Base-by-base conservation (phyloP, 257 asterid species). In the Nicotiana sylvestris region DNA sequence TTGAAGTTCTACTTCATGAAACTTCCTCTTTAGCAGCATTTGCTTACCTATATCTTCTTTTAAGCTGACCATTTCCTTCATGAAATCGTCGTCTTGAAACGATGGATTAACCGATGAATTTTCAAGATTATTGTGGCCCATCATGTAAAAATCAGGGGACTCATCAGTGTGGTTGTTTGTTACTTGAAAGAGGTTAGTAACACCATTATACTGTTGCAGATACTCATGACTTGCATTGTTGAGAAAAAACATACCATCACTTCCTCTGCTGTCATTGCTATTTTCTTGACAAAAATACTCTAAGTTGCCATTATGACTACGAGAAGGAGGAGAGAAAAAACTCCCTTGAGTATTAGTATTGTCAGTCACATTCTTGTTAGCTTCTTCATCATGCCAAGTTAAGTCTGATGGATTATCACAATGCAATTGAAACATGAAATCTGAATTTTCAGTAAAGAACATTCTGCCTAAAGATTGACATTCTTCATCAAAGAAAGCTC, bases 401-500 rank as follows among this genome's bases (percentile, higher is more conserved):
- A 43, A 43, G 18, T 2, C 35, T 60, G 39, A n/a, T 11, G 49
- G 81, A 25, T 56, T 18, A 46, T 67, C 72, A 82, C 76, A 85
- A 57, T 84, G 81, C 46, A 82, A 86, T 80, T 88, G 91, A n/a
- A 82, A 82, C 86, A 79, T 43, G 58, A 85, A 83, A 78, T 88
- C 88, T 21, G 88, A 82, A 78, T 91, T 87, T 68, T 91, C 97
- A 81, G 18, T 78, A 0, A 92, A 85, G 60, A 94, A 90, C 84
- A 92, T 85, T 83, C 72, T 92, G 93, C 88, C 87, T 66, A 91
- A 77, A 33, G 92, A 85, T 13, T 91, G 94, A 92, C 91, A 94
- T 81, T 92, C 95, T 56, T 92, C 94, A 80, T 89, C 83, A 84
- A 92, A 91, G 32, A 88, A 85, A 77, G 85, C 91, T 70, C 88